Evolutionary conservation across 768 basidiomycete species (phyloP), one percentile per base, ranked within the genome.

Genomic region (Tulasnella sp.): DNA sequence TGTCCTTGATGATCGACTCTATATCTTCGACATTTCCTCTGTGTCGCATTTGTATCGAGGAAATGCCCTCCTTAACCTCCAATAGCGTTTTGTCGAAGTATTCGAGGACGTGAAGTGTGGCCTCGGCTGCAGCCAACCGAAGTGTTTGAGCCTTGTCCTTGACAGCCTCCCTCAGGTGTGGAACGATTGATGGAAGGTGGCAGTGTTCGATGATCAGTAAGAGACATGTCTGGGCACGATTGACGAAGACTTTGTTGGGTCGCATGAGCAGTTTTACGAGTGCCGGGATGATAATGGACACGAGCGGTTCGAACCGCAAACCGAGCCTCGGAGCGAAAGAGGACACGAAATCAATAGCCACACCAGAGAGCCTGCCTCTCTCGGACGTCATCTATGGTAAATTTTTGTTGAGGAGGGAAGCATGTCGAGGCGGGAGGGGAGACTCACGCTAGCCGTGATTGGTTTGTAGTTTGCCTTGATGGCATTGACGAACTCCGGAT

Each of bases 181-280:
- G 80, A 3, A 92, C 79, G 72, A 93, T 83, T 12, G 84, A 78
- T 0, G 90, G 86, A 11, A 89, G 83, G 74, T 90, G 90, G 0
- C 90, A 89, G 62, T 83, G 79, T 75, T 90, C 87, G 59, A 93
- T 83, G 73, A 92, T 84, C 29, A 83, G 77, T 47, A 84, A 77
- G 52, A 93, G 84, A 75, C 86, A 87, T 0, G 83, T 77, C 73
- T 83, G 86, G 1, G 90, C 89, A 37, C 91, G 89, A 52, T 83
- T 84, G 75, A 88, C 80, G 76, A 90, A 86, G 63, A 94, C 86
- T 79, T 92, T 94, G 83, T 90, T 94, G 22, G 92, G 84, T 26
- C 91, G 86, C 19, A 86, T 83, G 75, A 90, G 91, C 29, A 92
- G 80, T 1, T 81, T 80, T 14, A 95, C 81, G 22, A 95, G 81